Percentiles rank a stretch among this genome's conserved stretches.
Evolutionary conservation across 345 rosid species (phyloP).

Genomic region (Trapa incisa): DNA sequence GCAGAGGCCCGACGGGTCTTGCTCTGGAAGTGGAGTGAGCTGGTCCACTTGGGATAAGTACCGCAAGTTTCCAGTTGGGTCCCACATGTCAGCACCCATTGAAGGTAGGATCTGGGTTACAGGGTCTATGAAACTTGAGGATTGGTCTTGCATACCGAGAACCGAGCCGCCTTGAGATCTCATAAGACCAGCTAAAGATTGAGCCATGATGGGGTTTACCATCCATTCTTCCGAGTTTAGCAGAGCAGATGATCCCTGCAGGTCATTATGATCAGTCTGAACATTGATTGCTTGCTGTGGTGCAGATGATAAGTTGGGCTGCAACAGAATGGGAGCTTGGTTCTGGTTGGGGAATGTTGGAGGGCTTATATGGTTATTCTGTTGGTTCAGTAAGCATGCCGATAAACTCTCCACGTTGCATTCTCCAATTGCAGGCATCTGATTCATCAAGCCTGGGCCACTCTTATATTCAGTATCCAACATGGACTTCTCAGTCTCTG

Average conservation of each 20-base stretch:
- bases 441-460: constrained; percentile 42
- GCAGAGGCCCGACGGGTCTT: constrained; percentile 26
- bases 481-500: constrained; percentile 23
- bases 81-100: constrained; percentile 55
- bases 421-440: constrained; percentile 22
- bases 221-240: constrained; percentile 44
- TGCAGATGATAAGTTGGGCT: constrained; percentile 28
- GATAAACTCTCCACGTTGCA: constrained; percentile 29
- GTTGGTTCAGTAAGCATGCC: constrained; percentile 16
- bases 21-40: constrained; percentile 46
- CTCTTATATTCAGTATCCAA: constrained; percentile 23
- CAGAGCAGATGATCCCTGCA: background rate
- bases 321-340: constrained; percentile 24
- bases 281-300: constrained; percentile 26
- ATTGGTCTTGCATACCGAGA: constrained; percentile 30
- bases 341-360: constrained; percentile 25
- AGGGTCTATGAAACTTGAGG: constrained; percentile 42
- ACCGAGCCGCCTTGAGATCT: constrained; percentile 31
- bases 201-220: constrained; percentile 29
- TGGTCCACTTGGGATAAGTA: constrained; percentile 35
- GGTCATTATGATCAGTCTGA: constrained; percentile 28
- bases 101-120: constrained; percentile 19
- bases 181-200: constrained; percentile 33
- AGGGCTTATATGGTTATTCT: constrained; percentile 16
- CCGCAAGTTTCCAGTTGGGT: constrained; percentile 47